These are phyloP conservation scores for Spinellus fusiger DNA, from an alignment of 192 early-diverging fungal genomes.

Conservation along the genomic window DNA sequence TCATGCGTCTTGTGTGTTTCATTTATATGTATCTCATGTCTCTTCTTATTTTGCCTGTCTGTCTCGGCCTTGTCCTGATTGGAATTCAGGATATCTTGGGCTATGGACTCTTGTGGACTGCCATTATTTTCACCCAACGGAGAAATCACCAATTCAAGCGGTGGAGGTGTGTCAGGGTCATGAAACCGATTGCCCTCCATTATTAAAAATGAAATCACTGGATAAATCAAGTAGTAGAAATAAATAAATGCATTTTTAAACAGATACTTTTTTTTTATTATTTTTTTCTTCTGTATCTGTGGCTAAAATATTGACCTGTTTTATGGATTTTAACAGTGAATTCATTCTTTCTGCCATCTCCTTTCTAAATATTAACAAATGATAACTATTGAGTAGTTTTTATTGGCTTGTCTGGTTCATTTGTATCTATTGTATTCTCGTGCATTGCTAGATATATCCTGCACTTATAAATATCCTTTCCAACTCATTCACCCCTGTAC, in stretches of 20 bases:
- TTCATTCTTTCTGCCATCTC: constrained; percentile 1
- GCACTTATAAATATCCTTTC: too few relatives aligned
- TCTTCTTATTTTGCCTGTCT: neutral
- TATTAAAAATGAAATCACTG: neutral
- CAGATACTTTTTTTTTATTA: neutral
- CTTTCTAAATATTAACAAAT: constrained; percentile 8
- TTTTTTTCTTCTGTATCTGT: too few relatives aligned
- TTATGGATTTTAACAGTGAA: neutral
- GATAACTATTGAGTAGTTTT: constrained; percentile 11
- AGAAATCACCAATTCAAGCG: neutral
- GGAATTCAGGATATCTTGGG: neutral
- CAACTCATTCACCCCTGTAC: too few relatives aligned
- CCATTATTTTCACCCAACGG: neutral
- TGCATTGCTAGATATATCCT: too few relatives aligned
- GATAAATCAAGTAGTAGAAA: neutral
- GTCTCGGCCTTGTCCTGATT: neutral
- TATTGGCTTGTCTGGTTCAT: too few relatives aligned
- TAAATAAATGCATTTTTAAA: neutral
- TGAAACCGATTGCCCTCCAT: constrained; percentile 24
- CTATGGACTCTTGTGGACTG: neutral
- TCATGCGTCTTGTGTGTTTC: too few relatives aligned
- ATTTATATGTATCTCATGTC: too few relatives aligned
- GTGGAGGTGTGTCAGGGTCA: constrained; percentile 18
- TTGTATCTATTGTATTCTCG: too few relatives aligned
- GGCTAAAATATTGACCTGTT: too few relatives aligned